phyloP scores from a whole-genome alignment of 2,329 filamentous ascomycete genomes.

The Teratosphaeria pseudoeucalypti region DNA sequence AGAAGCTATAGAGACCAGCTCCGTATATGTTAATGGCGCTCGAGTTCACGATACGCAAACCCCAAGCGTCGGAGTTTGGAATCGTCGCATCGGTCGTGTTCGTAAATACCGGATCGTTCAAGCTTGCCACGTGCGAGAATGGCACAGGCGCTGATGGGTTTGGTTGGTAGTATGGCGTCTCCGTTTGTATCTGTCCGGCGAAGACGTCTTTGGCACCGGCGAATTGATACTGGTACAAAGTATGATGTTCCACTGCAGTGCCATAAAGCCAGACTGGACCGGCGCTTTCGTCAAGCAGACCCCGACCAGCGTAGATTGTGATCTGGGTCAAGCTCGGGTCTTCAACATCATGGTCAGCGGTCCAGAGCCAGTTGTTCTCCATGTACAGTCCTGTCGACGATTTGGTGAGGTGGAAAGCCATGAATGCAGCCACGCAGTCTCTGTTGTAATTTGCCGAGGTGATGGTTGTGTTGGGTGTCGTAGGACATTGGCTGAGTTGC shows the following conservation, averaged over 20 bases:
- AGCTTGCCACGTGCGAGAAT: slow-evolving; percentile 48
- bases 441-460: slow-evolving; percentile 12
- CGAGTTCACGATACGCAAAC: slow-evolving; percentile 49
- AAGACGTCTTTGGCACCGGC: slow-evolving; percentile 66
- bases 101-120: slow-evolving; percentile 59
- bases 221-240: slow-evolving; percentile 72
- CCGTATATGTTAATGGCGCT: slow-evolving; percentile 50
- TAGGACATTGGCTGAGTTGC: slow-evolving; percentile 32
- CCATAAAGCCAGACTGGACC: slow-evolving; percentile 48
- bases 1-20: slow-evolving; percentile 58
- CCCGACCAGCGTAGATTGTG: slow-evolving; percentile 83
- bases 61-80: slow-evolving; percentile 49
- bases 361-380: slow-evolving; percentile 43
- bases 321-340: slow-evolving; percentile 60
- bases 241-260: slow-evolving; percentile 52
- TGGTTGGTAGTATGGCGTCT: slow-evolving; percentile 77
- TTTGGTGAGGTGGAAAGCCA: slow-evolving; percentile 36
- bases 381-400: slow-evolving; percentile 57
- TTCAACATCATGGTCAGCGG: slow-evolving; percentile 53
- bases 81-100: slow-evolving; percentile 33
- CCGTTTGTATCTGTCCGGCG: slow-evolving; percentile 73
- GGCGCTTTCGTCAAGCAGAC: slow-evolving; percentile 68
- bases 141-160: slow-evolving; percentile 65
- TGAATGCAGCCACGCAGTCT: slow-evolving; percentile 22
- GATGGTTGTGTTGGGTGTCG: slow-evolving; percentile 13